A percentile compares a stretch with the other conserved stretches of the same genome.
Conservation (phyloP, 2,329 filamentous ascomycete genomes). For the Arthrobotrys entomopaga region DNA sequence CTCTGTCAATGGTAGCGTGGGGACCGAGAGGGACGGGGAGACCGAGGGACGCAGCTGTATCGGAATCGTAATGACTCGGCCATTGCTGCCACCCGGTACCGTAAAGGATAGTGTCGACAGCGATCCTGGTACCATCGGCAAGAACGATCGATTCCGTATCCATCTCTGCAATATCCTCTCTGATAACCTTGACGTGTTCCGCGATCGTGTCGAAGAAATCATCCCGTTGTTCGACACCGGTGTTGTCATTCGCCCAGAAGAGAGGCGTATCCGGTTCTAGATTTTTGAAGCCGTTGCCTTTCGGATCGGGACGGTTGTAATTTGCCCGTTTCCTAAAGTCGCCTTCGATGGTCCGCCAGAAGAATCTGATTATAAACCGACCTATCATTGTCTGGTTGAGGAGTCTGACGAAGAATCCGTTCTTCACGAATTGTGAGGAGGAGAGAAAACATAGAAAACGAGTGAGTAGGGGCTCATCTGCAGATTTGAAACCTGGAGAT, state of each 20-base stretch:
- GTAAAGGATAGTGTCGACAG: slow-evolving; percentile 58
- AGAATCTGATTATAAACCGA: slow-evolving; percentile 34
- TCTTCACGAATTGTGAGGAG: slow-evolving; percentile 35
- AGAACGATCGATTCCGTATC: slow-evolving; percentile 48
- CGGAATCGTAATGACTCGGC: slow-evolving; percentile 37
- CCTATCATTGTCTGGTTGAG: slow-evolving; percentile 1
- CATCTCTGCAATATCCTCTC: slow-evolving; percentile 54
- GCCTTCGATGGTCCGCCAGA: slow-evolving; percentile 54
- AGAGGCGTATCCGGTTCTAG: slow-evolving; percentile 59
- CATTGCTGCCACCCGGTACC: slow-evolving; percentile 58
- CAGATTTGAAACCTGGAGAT: slow-evolving; percentile 55
- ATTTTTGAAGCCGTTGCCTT: slow-evolving; percentile 56
- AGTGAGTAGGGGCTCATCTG: slow-evolving; percentile 57
- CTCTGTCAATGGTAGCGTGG: slow-evolving; percentile 6
- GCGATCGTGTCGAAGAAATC: slow-evolving; percentile 59
- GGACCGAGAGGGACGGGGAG: slow-evolving; percentile 31
- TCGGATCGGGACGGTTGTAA: slow-evolving; percentile 56
- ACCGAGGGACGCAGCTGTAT: slow-evolving; percentile 40
- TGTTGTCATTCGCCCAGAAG: slow-evolving; percentile 59
- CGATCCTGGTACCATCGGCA: slow-evolving; percentile 52
- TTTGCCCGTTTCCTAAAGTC: slow-evolving; percentile 40
- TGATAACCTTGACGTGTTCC: slow-evolving; percentile 58
- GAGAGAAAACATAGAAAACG: slow-evolving; percentile 52
- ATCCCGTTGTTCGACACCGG: slow-evolving; percentile 55
- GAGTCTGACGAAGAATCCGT: no score